Conservation (phyloP, 1,284 basidiomycete genomes). For the Apiotrichum sp. region DNA sequence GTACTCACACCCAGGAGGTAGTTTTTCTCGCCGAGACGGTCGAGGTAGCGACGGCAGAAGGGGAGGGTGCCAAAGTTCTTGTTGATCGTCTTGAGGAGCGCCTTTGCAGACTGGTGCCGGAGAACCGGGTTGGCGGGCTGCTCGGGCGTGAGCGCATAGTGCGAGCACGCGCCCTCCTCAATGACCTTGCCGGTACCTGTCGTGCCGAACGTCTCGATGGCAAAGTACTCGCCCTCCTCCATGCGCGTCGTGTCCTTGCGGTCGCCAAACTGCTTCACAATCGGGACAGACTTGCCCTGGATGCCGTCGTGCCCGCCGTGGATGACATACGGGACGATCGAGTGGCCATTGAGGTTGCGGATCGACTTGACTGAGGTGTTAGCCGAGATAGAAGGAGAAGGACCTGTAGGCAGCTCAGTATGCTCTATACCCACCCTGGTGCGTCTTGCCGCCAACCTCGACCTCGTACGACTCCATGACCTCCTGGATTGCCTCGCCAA, state of each 20-base stretch:
- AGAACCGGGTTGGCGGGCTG: slow-evolving; percentile 36
- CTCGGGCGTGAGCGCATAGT: slow-evolving; percentile 61
- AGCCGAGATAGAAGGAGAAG: neutral
- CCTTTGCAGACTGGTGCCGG: slow-evolving; percentile 74
- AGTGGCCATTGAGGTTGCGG: slow-evolving; percentile 83
- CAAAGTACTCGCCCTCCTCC: slow-evolving; percentile 99
- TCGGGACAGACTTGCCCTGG: slow-evolving; percentile 70
- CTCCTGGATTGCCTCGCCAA: slow-evolving; percentile 90
- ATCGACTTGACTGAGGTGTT: slow-evolving; percentile 79
- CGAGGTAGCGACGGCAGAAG: slow-evolving; percentile 92
- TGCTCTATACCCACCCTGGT: slow-evolving; percentile 57
- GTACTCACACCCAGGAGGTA: slow-evolving; percentile 79
- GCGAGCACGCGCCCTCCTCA: slow-evolving; percentile 88
- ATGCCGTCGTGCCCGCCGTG: slow-evolving; percentile 57
- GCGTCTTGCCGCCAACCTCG: slow-evolving; percentile 75
- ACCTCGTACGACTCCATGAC: slow-evolving; percentile 99
- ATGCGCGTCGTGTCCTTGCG: slow-evolving; percentile 76
- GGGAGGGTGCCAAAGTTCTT: slow-evolving; percentile 93
- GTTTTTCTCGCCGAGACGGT: slow-evolving; percentile 87
- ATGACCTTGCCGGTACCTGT: slow-evolving; percentile 92
- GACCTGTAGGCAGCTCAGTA: neutral
- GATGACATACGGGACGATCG: slow-evolving; percentile 81
- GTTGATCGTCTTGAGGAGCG: slow-evolving; percentile 80
- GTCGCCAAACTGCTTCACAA: slow-evolving; percentile 68
- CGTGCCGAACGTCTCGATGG: slow-evolving; percentile 97